Percentiles rank a stretch among this genome's conserved stretches.
These are phyloP conservation scores for Schizochytrium sp. DNA, from an alignment of 108 stramenopile species.

Conservation along the genomic window DNA sequence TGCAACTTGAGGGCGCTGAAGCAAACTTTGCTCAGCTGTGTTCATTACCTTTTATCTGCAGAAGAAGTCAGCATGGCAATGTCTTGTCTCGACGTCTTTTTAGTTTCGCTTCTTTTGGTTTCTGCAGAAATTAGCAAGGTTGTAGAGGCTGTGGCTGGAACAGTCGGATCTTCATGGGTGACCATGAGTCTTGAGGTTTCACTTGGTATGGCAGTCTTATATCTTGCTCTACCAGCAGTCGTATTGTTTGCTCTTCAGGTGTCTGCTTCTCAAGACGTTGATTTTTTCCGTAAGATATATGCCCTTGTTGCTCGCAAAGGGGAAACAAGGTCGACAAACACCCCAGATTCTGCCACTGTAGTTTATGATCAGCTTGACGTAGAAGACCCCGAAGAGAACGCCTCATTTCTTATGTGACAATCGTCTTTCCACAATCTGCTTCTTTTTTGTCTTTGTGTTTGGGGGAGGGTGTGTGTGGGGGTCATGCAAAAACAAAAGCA, in stretches of 20 bases:
- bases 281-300: background rate
- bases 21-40: background rate
- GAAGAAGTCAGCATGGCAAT: background rate
- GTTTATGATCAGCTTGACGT: background rate
- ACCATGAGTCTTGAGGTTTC: background rate
- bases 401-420: background rate
- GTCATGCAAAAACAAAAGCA: too few species aligned
- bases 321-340: too few species aligned
- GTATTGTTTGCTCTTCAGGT: background rate
- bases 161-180: background rate
- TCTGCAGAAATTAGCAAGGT: slow-evolving; percentile 34
- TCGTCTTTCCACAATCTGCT: too few species aligned
- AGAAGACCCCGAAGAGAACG: background rate
- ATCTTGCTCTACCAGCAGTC: background rate
- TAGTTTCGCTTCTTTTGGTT: slow-evolving; percentile 44
- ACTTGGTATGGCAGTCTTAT: background rate
- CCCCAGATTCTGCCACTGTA: too few species aligned
- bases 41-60: background rate
- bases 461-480: too few species aligned
- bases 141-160: background rate
- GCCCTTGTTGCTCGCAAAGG: background rate
- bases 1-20: background rate
- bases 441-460: too few species aligned
- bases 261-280: background rate
- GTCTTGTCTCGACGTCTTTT: slow-evolving; percentile 44